phyloP scores from a whole-genome alignment of 108 stramenopile species.

The Stephanodiscus minutulus region DNA sequence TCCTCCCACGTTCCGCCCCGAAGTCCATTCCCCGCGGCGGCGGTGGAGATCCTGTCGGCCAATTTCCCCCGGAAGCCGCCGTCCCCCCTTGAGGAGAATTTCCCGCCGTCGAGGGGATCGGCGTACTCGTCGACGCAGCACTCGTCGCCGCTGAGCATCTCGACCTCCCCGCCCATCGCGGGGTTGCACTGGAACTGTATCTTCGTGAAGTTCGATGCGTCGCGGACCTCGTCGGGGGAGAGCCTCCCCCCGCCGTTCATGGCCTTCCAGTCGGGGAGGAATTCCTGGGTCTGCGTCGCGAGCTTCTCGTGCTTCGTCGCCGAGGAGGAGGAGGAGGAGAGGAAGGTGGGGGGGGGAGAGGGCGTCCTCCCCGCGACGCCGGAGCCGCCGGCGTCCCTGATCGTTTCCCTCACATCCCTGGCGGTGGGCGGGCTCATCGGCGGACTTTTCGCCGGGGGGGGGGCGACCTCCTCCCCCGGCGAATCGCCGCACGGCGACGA shows the following conservation, averaged over 20 bases:
- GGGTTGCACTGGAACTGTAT: conserved; percentile 37
- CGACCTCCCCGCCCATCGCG: conserved; percentile 27
- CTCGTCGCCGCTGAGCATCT: conserved; percentile 31
- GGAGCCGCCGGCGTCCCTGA: neutral
- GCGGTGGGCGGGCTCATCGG: neutral
- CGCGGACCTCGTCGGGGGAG: conserved; percentile 28
- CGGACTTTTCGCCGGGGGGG: neutral
- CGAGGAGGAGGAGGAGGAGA: neutral
- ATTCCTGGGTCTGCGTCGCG: conserved; percentile 3
- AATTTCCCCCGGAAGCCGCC: neutral
- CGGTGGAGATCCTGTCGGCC: neutral
- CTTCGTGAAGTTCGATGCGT: conserved; percentile 44
- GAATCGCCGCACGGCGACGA: neutral
- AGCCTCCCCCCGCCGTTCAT: conserved; percentile 9
- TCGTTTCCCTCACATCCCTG: neutral
- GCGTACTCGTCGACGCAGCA: neutral
- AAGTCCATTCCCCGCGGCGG: neutral
- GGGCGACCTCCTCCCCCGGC: too few relatives aligned
- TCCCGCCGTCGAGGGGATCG: neutral
- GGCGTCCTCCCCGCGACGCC: neutral
- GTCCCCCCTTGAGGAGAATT: neutral
- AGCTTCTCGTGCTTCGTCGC: neutral
- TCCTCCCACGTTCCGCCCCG: neutral
- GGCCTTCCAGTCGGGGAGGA: conserved; percentile 12
- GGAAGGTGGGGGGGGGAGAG: neutral